Conservation (phyloP, 2,329 filamentous ascomycete genomes). For the Xylariales sp. region DNA sequence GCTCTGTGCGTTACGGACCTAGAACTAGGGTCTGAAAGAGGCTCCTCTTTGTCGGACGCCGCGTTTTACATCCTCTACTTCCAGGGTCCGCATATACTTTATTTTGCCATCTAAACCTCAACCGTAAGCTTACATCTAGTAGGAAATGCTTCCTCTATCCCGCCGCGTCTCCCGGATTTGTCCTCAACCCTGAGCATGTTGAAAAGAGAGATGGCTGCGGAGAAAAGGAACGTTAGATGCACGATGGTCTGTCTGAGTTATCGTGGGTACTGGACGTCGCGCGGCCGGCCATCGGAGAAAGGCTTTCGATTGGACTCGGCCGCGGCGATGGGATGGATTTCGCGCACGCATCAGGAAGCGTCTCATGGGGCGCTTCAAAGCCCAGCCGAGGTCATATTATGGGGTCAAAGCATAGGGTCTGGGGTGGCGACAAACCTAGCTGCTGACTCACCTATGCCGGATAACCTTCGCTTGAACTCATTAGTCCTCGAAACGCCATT, state of each 20-base stretch:
- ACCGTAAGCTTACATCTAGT: constrained; percentile 40
- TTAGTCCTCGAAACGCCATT: constrained; percentile 83
- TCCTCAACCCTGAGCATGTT: constrained; percentile 64
- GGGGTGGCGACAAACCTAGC: constrained; percentile 75
- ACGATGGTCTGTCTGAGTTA: constrained; percentile 70
- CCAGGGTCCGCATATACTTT: constrained; percentile 58
- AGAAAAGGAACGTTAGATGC: constrained; percentile 51
- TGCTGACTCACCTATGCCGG: constrained; percentile 52
- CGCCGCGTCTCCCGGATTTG: constrained; percentile 66
- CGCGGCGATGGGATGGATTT: constrained; percentile 73
- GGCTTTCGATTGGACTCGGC: constrained; percentile 77
- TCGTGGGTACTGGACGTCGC: constrained; percentile 82
- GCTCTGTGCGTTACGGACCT: constrained; percentile 57
- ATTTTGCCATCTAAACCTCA: constrained; percentile 29
- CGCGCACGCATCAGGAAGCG: constrained; percentile 53
- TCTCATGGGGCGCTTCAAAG: constrained; percentile 25
- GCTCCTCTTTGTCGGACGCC: constrained; percentile 38
- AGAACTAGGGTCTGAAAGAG: constrained; percentile 40
- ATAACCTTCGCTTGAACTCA: constrained; percentile 56
- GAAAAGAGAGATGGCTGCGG: constrained; percentile 52
- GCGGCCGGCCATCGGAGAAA: constrained; percentile 74
- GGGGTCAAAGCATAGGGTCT: constrained; percentile 82
- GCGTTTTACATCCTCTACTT: constrained; percentile 68
- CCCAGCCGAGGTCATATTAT: constrained; percentile 65
- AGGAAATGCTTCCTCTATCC: constrained; percentile 71